Conservation (phyloP, 768 basidiomycete species). For the Cytidiella melzeri region DNA sequence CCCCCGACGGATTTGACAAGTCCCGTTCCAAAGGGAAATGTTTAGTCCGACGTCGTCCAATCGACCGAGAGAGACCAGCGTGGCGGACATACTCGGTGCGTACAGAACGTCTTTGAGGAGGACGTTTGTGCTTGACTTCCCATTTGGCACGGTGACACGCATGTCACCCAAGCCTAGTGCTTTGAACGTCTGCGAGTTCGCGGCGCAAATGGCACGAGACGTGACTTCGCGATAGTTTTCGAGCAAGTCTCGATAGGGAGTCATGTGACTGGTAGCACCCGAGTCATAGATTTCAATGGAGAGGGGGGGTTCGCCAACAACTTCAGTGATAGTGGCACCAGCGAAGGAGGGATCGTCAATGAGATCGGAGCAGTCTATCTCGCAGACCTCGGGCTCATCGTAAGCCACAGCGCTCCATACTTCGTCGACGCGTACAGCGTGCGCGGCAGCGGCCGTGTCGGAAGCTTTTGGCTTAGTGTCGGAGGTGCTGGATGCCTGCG, state of each 20-base stretch:
- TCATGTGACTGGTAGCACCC: neutral
- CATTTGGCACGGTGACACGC: neutral
- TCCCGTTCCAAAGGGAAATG: neutral
- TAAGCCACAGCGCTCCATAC: neutral
- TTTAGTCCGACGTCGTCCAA: neutral
- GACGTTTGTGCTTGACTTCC: no score
- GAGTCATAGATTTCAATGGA: neutral
- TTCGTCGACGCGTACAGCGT: neutral
- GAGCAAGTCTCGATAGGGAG: neutral
- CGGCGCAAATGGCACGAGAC: no score
- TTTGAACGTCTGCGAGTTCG: neutral
- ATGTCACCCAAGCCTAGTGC: conserved; percentile 1
- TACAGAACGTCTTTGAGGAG: neutral
- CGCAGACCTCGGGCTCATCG: no score
- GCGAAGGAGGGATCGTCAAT: no score
- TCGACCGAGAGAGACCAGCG: neutral
- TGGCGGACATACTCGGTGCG: neutral
- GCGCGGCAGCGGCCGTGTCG: no score
- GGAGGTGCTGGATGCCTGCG: no score
- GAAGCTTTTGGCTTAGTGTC: no score
- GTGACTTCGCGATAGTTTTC: neutral
- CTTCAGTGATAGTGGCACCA: no score
- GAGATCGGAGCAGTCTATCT: no score
- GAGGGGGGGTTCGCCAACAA: no score
- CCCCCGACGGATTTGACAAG: neutral